These are phyloP conservation scores for Naganishia liquefaciens DNA, from an alignment of 1,284 basidiomycete species.

Conservation along the genomic window DNA sequence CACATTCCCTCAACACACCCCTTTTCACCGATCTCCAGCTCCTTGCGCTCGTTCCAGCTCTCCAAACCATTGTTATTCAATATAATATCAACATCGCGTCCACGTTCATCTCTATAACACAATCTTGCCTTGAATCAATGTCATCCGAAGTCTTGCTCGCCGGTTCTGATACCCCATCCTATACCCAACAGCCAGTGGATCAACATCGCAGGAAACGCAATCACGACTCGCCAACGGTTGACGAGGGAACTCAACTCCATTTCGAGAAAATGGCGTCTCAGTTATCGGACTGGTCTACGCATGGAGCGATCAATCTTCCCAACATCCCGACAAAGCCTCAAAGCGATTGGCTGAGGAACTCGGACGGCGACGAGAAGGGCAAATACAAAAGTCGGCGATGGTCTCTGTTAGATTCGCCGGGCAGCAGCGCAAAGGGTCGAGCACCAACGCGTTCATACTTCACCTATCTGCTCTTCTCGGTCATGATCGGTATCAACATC, in stretches of 20 bases:
- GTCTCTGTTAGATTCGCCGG: not conserved
- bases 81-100: no score
- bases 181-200: constrained; percentile 10
- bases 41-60: no score
- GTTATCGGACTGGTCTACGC: not conserved
- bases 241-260: no score
- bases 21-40: no score
- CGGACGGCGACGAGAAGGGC: not conserved
- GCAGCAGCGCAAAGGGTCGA: no score
- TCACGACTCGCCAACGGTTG: not conserved
- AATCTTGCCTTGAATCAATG: not conserved
- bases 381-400: not conserved
- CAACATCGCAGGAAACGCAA: constrained; percentile 17
- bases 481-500: constrained; percentile 29
- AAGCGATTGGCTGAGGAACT: constrained; percentile 5
- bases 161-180: constrained; percentile 3
- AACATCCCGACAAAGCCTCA: not conserved
- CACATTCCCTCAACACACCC: no score
- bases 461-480: constrained; percentile 11
- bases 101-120: no score
- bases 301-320: no score
- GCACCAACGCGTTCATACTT: not conserved
- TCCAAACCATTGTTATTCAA: no score
- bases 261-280: not conserved
- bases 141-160: not conserved